phyloP scores from a whole-genome alignment of 768 basidiomycete species.

The Russula sp. region DNA sequence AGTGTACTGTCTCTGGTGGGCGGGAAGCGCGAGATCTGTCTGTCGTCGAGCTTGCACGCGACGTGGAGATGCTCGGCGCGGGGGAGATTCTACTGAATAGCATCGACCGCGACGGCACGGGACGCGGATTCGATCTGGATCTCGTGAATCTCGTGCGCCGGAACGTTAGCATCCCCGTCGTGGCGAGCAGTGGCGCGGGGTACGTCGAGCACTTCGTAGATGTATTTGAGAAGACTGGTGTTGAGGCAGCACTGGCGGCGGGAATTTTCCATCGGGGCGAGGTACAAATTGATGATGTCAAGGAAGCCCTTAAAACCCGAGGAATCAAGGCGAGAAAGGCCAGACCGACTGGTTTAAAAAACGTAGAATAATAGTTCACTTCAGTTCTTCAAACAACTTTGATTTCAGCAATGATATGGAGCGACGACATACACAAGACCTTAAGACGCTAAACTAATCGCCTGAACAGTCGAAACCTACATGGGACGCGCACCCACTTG shows the following conservation, averaged over 20 bases:
- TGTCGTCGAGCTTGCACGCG: conserved; percentile 83
- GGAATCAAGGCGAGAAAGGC: conserved; percentile 42
- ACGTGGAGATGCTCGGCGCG: conserved; percentile 86
- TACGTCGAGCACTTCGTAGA: conserved; percentile 74
- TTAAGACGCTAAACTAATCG: conserved; percentile 11
- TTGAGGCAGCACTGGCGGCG: conserved; percentile 90
- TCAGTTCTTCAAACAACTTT: neutral
- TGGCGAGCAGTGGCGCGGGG: conserved; percentile 94
- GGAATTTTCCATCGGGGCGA: conserved; percentile 94
- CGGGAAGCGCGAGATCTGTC: conserved; percentile 78
- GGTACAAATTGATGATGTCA: conserved; percentile 78
- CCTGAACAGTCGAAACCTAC: conserved; percentile 19
- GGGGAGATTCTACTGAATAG: conserved; percentile 94
- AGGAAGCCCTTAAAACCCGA: conserved; percentile 42
- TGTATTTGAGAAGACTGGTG: conserved; percentile 71
- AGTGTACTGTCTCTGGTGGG: conserved; percentile 94
- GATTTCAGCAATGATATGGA: conserved; percentile 14
- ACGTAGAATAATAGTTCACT: conserved; percentile 1
- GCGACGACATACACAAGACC: conserved; percentile 1
- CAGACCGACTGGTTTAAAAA: neutral
- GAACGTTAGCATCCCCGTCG: conserved; percentile 81
- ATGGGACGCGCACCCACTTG: conserved; percentile 7
- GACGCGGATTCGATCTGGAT: conserved; percentile 84
- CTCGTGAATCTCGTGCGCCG: conserved; percentile 68
- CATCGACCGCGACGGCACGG: conserved; percentile 94